phyloP scores from a whole-genome alignment of 1,284 basidiomycete species.

The Cryptococcus amylolentus region DNA sequence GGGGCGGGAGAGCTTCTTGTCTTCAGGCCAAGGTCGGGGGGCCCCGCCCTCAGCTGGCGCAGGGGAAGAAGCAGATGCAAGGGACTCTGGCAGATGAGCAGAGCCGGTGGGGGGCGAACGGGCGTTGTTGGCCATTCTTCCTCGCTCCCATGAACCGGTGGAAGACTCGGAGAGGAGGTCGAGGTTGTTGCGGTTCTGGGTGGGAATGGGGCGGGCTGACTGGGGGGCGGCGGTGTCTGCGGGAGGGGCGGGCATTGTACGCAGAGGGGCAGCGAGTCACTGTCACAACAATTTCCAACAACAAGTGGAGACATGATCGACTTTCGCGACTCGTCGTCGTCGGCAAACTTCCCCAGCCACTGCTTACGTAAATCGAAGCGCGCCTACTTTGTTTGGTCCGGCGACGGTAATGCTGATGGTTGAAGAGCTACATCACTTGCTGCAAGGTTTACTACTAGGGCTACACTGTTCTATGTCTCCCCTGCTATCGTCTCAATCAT shows the following conservation, averaged over 20 bases:
- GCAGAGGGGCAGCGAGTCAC: background rate
- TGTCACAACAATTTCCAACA: background rate
- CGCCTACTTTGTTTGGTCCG: too few relatives aligned
- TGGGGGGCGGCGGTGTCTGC: background rate
- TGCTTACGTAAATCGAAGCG: too few relatives aligned
- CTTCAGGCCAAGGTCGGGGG: constrained; percentile 10
- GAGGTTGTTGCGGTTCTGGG: constrained; percentile 34
- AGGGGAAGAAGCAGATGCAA: background rate
- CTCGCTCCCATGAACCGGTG: constrained; percentile 47
- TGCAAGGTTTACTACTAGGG: too few relatives aligned
- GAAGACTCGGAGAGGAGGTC: constrained; percentile 43
- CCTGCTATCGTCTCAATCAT: too few relatives aligned
- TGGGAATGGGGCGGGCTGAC: constrained; percentile 18
- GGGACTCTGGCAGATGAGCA: constrained; percentile 19
- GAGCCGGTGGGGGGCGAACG: constrained; percentile 33
- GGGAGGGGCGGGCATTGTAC: background rate
- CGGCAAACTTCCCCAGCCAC: too few relatives aligned
- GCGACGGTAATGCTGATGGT: too few relatives aligned
- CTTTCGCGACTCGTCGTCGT: too few relatives aligned
- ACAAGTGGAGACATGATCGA: too few relatives aligned
- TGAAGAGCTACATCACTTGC: too few relatives aligned
- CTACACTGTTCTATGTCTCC: too few relatives aligned
- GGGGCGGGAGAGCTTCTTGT: constrained; percentile 9
- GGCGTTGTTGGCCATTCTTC: constrained; percentile 33
- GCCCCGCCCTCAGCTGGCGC: background rate